phyloP scores from a whole-genome alignment of 257 asterid species.

The Plectranthus barbatus region DNA sequence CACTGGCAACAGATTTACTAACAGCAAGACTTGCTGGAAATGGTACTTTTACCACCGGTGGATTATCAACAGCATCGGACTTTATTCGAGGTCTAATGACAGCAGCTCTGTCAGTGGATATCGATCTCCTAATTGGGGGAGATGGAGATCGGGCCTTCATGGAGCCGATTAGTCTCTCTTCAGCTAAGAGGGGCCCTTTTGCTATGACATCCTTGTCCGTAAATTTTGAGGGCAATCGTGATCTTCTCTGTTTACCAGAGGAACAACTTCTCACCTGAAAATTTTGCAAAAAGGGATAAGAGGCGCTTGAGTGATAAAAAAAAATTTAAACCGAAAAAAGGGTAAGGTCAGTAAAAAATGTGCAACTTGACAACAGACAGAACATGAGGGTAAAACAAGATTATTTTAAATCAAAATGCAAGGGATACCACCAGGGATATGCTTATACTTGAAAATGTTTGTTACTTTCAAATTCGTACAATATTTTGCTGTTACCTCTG shows the following conservation, averaged over 20 bases:
- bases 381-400: no score
- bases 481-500: constrained; percentile 48
- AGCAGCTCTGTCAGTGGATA: constrained; percentile 70
- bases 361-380: neutral
- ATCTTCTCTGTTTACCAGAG: constrained; percentile 65
- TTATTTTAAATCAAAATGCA: neutral
- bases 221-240: constrained; percentile 67
- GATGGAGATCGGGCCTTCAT: constrained; percentile 58
- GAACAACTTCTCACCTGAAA: constrained; percentile 66
- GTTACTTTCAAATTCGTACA: neutral
- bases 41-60: constrained; percentile 42
- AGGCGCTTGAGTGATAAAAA: neutral
- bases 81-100: constrained; percentile 34
- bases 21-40: constrained; percentile 62
- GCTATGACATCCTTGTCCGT: constrained; percentile 52
- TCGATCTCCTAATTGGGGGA: constrained; percentile 79
- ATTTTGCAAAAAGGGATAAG: constrained; percentile 19
- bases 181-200: constrained; percentile 42
- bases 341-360: neutral
- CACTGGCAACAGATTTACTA: constrained; percentile 31
- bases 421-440: neutral
- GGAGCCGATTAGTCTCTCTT: constrained; percentile 37
- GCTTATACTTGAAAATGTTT: neutral
- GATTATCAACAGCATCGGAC: constrained; percentile 48
- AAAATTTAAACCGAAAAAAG: neutral